These are phyloP conservation scores for Zea luxurians DNA, from an alignment of 176 grass and related monocot species.

Conservation along the genomic window DNA sequence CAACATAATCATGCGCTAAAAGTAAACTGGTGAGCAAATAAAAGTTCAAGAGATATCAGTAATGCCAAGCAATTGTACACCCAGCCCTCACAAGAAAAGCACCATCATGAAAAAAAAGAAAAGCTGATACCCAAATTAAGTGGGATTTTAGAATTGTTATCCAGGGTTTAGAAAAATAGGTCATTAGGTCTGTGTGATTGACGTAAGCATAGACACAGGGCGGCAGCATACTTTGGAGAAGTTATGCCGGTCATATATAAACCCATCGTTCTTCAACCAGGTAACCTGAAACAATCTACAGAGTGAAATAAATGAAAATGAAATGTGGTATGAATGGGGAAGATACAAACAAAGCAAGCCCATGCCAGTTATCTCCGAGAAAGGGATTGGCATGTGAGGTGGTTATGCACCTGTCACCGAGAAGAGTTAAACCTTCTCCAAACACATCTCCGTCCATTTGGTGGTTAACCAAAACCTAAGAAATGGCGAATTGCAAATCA, in stretches of 20 bases:
- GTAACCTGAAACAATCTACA: conserved; percentile 89
- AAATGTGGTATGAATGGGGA: background rate
- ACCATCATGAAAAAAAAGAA: background rate
- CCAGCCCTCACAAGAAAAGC: conserved; percentile 1
- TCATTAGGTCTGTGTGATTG: background rate
- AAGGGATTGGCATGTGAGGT: background rate
- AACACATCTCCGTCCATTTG: conserved; percentile 72
- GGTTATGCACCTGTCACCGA: conserved; percentile 62
- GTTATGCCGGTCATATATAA: conserved; percentile 74
- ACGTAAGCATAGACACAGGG: conserved; percentile 13
- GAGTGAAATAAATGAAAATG: conserved; percentile 2
- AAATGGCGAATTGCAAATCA: background rate
- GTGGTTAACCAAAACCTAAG: conserved; percentile 56
- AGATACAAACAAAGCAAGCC: conserved; percentile 7
- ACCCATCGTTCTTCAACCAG: conserved; percentile 75
- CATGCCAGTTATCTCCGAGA: background rate
- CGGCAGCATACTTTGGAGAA: conserved; percentile 66
- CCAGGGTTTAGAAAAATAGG: background rate
- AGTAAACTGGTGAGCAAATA: background rate
- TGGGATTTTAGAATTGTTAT: conserved; percentile 6
- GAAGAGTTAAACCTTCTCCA: conserved; percentile 83
- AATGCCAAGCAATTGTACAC: conserved; percentile 2
- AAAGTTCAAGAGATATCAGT: background rate
- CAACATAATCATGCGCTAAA: background rate
- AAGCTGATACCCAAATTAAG: background rate